phyloP scores from a whole-genome alignment of 2,329 filamentous ascomycete species.

The Tetracladium maxilliforme region DNA sequence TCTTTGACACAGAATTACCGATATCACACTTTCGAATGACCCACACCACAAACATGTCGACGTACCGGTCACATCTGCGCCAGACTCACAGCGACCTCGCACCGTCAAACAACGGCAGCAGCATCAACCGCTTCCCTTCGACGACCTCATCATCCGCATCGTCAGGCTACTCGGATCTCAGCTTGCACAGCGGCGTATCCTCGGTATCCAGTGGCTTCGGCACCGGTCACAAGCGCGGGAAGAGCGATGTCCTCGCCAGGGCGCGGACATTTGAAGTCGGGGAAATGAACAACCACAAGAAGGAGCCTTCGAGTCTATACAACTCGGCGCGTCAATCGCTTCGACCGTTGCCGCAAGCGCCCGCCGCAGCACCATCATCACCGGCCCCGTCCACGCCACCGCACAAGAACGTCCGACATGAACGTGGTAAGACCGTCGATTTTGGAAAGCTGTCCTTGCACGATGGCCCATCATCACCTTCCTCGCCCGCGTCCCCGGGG shows the following conservation, averaged over 20 bases:
- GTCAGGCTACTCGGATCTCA: conserved; percentile 32
- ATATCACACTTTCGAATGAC: too few relatives aligned
- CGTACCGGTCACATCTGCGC: too few relatives aligned
- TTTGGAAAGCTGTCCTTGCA: conserved; percentile 36
- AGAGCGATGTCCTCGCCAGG: conserved; percentile 55
- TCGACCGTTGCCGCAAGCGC: conserved; percentile 56
- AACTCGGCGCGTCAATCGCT: conserved; percentile 62
- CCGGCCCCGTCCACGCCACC: conserved; percentile 42
- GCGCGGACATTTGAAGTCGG: conserved; percentile 30
- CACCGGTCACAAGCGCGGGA: conserved; percentile 55
- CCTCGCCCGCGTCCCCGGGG: conserved; percentile 4
- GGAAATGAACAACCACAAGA: conserved; percentile 23
- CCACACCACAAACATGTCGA: too few relatives aligned
- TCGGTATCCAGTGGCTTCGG: conserved; percentile 45
- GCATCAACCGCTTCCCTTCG: conserved; percentile 23
- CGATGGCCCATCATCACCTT: conserved; percentile 23
- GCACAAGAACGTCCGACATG: conserved; percentile 16
- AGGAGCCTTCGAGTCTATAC: conserved; percentile 49
- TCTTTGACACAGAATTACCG: too few relatives aligned
- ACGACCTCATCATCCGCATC: conserved; percentile 55
- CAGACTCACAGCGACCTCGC: too few relatives aligned
- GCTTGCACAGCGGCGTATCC: conserved; percentile 48
- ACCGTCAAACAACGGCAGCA: conserved; percentile 18
- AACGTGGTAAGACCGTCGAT: conserved; percentile 42
- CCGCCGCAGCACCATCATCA: conserved; percentile 32